Evolutionary conservation across 169 alveolate genomes (phyloP), one percentile per base, ranked within the genome.

Genomic region (Plasmodium adleri): DNA sequence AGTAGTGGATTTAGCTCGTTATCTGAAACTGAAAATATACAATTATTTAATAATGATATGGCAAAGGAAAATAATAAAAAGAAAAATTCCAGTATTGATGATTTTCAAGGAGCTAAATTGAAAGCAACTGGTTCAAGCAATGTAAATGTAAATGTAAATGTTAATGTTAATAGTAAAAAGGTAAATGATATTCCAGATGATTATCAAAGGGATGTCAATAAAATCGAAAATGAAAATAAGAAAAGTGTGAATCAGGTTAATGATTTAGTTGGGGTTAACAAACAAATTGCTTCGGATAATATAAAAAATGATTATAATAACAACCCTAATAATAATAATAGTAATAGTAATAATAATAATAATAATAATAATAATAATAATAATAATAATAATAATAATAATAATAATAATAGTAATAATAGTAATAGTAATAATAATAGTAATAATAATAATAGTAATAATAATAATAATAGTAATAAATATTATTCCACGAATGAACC

Each of bases 1-100:
- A 83, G 83, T 63, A 58, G 73, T 60, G 72, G 59, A 26, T 62
- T 68, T 54, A 68, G 85, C 12, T 45, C 91, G 1, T 32, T 24
- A 68, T 56, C 68, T 1, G 74, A 68, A n/a, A 67, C n/a, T 47
- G 76, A 62, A 20, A 64, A 70, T 39, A 60, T 74, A 20, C 15
- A 26, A 12, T 20, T 50, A 45, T 60, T 74, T 17, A 13, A 50
- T 28, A 22, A 60, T 17, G 32, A 60, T 60, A 20, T 74, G 0
- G 49, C 43, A 66, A 74, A 26, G 24, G 54, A 9, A 47, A 13
- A 47, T 32, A 32, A 6, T 12, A 49, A 73, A 12, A 47, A 58
- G 24, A 26, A 28, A 63, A 47, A n/a, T 0, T 20, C 47, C 7
- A 39, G 10, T 5, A 39, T 1, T 39, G 47, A 5, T 39, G 47